Percentiles rank a stretch among this genome's conserved stretches.
Conservation (phyloP, 331 rosid species). For the Quercus phellos region DNA sequence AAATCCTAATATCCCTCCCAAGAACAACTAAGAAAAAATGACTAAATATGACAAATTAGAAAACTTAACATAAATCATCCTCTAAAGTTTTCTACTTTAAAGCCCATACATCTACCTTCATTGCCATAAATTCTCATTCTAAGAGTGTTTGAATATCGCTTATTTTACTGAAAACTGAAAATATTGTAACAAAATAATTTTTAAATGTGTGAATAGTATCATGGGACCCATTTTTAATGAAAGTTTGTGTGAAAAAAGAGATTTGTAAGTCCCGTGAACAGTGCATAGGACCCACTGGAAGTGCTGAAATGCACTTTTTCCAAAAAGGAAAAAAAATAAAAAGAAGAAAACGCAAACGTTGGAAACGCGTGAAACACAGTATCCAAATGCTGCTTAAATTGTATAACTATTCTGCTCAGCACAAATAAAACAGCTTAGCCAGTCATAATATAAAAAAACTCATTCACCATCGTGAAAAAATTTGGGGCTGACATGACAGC, state of each 20-base stretch:
- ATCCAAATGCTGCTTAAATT: background rate
- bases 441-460: background rate
- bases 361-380: too few species aligned
- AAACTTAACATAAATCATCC: background rate
- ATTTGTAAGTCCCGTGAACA: too few species aligned
- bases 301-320: too few species aligned
- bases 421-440: background rate
- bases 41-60: background rate
- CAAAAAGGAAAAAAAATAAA: too few species aligned
- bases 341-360: too few species aligned
- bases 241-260: too few species aligned
- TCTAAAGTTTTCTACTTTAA: background rate
- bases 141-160: too few species aligned
- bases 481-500: background rate
- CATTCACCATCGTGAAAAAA: background rate
- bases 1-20: background rate
- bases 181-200: too few species aligned
- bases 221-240: too few species aligned
- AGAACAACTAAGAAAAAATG: background rate
- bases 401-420: background rate
- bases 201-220: too few species aligned
- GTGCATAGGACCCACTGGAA: too few species aligned
- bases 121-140: background rate
- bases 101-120: background rate
- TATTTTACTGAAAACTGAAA: too few species aligned